phyloP scores from a whole-genome alignment of 768 basidiomycete genomes.

The Suillus brevipes region DNA sequence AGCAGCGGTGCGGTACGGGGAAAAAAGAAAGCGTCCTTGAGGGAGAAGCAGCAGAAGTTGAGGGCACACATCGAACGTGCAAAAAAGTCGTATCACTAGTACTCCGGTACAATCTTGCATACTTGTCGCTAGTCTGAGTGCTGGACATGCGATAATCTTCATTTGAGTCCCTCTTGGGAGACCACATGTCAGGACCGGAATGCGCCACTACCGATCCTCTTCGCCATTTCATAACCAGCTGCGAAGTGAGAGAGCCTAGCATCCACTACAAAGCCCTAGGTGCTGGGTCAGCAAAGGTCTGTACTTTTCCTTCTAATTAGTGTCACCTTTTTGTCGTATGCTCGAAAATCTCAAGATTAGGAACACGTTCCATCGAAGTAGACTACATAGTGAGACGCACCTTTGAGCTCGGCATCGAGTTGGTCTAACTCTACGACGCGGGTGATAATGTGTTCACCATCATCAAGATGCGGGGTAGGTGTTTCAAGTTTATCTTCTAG shows the following conservation, averaged over 20 bases:
- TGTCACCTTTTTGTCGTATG: slow-evolving; percentile 58
- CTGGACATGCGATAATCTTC: neutral
- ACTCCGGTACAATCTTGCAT: neutral
- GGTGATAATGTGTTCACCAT: slow-evolving; percentile 82
- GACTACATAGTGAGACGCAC: slow-evolving; percentile 40
- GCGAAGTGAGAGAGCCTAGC: slow-evolving; percentile 79
- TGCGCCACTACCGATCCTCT: slow-evolving; percentile 33
- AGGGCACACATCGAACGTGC: slow-evolving; percentile 72
- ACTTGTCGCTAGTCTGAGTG: neutral
- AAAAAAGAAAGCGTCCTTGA: slow-evolving; percentile 80
- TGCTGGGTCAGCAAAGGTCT: slow-evolving; percentile 1
- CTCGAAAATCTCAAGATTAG: slow-evolving; percentile 33
- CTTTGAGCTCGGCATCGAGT: slow-evolving; percentile 62
- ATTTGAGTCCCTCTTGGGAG: neutral
- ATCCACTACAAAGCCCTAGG: slow-evolving; percentile 67
- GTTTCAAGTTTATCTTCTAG: slow-evolving; percentile 66
- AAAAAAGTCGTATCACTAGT: slow-evolving; percentile 48
- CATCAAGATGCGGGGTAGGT: slow-evolving; percentile 75
- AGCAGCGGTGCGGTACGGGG: slow-evolving; percentile 72
- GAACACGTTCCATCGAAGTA: slow-evolving; percentile 1
- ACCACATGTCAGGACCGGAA: slow-evolving; percentile 11
- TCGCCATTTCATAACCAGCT: slow-evolving; percentile 62
- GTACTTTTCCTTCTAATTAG: neutral
- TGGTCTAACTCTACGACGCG: slow-evolving; percentile 68
- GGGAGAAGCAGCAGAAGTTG: slow-evolving; percentile 79